Percentiles rank a stretch among this genome's conserved stretches.
Evolutionary conservation across 1,284 basidiomycete species (phyloP).

Genomic region (Leccinum subatratum): DNA sequence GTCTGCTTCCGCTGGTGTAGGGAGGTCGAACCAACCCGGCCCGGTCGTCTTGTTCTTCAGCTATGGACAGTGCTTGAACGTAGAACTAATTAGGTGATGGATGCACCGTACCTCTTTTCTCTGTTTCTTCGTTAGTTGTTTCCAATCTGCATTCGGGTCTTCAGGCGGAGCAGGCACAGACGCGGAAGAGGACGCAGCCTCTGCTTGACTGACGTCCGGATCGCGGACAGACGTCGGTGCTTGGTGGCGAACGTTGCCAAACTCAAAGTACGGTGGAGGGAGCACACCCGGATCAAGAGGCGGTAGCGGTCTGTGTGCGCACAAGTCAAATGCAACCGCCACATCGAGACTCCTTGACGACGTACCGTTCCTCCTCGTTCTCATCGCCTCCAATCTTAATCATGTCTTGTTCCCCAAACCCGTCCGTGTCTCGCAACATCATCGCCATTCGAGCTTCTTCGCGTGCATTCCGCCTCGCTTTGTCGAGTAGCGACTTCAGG

Average conservation of each 20-base stretch:
- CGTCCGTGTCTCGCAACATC: slow-evolving; percentile 21
- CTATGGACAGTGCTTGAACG: slow-evolving; percentile 34
- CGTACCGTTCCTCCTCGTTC: slow-evolving; percentile 37
- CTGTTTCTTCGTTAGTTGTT: slow-evolving; percentile 62
- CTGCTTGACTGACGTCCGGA: slow-evolving; percentile 53
- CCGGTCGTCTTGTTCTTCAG: slow-evolving; percentile 74
- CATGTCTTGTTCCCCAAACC: slow-evolving; percentile 41
- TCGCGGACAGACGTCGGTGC: slow-evolving; percentile 51
- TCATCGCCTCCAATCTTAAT: slow-evolving; percentile 40
- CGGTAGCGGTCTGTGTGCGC: slow-evolving; percentile 53
- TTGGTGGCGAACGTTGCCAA: slow-evolving; percentile 41
- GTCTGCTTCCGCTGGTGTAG: slow-evolving; percentile 75
- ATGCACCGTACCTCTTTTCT: slow-evolving; percentile 53
- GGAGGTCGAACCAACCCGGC: slow-evolving; percentile 87
- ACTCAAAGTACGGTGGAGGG: slow-evolving; percentile 57
- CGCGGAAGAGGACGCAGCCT: slow-evolving; percentile 43
- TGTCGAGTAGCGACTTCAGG: slow-evolving; percentile 59
- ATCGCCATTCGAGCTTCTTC: slow-evolving; percentile 26
- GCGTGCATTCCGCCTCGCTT: slow-evolving; percentile 50
- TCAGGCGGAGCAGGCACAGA: slow-evolving; percentile 53
- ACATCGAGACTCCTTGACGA: slow-evolving; percentile 5
- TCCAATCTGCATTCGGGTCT: slow-evolving; percentile 54
- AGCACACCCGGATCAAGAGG: slow-evolving; percentile 58
- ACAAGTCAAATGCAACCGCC: slow-evolving; percentile 12
- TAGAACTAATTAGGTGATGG: neutral